These are phyloP conservation scores for Nothophaeocryptopus gaeumannii DNA, from an alignment of 2,329 filamentous ascomycete species.

Conservation along the genomic window DNA sequence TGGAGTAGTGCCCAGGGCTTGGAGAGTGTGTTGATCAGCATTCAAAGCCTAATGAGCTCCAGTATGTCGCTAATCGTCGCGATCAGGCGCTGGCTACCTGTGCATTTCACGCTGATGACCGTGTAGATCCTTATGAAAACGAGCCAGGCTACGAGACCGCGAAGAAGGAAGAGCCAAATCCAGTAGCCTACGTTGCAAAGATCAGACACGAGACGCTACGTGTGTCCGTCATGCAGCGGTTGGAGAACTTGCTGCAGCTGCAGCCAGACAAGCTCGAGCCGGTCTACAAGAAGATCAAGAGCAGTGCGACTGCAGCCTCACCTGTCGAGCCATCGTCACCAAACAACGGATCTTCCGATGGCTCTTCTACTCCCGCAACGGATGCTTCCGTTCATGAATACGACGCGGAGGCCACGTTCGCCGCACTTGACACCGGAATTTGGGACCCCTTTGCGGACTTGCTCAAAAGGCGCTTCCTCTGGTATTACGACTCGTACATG, in stretches of 20 bases:
- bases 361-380: conserved; percentile 17
- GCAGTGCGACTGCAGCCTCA: conserved; percentile 6
- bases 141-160: conserved; percentile 80
- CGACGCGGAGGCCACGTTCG: conserved; percentile 37
- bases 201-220: conserved; percentile 88
- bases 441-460: conserved; percentile 89
- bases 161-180: conserved; percentile 29
- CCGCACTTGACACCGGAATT: conserved; percentile 40
- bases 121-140: conserved; percentile 60
- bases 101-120: no score
- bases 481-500: conserved; percentile 91
- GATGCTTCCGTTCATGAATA: conserved; percentile 36
- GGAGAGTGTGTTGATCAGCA: conserved; percentile 90
- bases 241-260: conserved; percentile 76
- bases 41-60: conserved; percentile 87
- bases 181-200: conserved; percentile 47
- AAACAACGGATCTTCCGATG: conserved; percentile 10
- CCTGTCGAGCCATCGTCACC: conserved; percentile 13
- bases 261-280: conserved; percentile 35
- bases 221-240: conserved; percentile 77
- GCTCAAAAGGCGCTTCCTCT: conserved; percentile 86
- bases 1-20: conserved; percentile 96
- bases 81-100: no score
- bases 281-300: conserved; percentile 20
- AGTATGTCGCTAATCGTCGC: conserved; percentile 67